Conservation (phyloP, 164 flowering plant species). For the Magnolia kwangsiensis region DNA sequence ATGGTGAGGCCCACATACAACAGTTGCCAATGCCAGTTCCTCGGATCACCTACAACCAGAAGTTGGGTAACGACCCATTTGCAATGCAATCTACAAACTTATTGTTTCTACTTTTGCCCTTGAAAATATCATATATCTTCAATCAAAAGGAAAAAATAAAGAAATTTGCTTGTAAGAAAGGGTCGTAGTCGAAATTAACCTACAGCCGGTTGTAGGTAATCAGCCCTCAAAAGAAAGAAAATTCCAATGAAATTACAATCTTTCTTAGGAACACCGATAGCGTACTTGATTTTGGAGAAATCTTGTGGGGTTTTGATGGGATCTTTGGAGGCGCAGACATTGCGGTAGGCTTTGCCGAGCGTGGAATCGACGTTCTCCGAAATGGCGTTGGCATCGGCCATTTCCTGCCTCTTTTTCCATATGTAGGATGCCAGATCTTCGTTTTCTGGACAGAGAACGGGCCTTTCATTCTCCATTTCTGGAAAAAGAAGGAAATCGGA, state of each 20-base stretch:
- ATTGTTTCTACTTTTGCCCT: too few relatives aligned
- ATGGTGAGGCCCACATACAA: too few relatives aligned
- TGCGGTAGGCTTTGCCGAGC: conserved; percentile 49
- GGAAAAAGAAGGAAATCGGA: neutral
- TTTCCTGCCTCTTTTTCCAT: conserved; percentile 54
- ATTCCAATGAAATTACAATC: neutral
- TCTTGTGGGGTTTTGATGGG: conserved; percentile 63
- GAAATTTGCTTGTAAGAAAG: too few relatives aligned
- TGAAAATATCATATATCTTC: too few relatives aligned
- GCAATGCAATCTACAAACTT: too few relatives aligned
- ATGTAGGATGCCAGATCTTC: conserved; percentile 51
- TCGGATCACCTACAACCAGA: too few relatives aligned
- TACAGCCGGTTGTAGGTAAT: too few relatives aligned
- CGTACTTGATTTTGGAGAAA: conserved; percentile 67
- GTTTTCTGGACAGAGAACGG: conserved; percentile 56
- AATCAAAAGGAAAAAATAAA: too few relatives aligned
- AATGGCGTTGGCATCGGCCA: conserved; percentile 51
- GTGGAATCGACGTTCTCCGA: conserved; percentile 49
- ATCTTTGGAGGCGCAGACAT: conserved; percentile 44
- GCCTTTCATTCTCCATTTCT: conserved; percentile 17
- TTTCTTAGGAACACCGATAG: neutral
- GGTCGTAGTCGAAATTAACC: too few relatives aligned
- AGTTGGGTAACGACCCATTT: too few relatives aligned
- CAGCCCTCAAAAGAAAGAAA: too few relatives aligned
- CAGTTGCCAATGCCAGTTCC: too few relatives aligned